Evolutionary conservation across 441 rosid species (phyloP).

Genomic region (Eruca vesicaria): DNA sequence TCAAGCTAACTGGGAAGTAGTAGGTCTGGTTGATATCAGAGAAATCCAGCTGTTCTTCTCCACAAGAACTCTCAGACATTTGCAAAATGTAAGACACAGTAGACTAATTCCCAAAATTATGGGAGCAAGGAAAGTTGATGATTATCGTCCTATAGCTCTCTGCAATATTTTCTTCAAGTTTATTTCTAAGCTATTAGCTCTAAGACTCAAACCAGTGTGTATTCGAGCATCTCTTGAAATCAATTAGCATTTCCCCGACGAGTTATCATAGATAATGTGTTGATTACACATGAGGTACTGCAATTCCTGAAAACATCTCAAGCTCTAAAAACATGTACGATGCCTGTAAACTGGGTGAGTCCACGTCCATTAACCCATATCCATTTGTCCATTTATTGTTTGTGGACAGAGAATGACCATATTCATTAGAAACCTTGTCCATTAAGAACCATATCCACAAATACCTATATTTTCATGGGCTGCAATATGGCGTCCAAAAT

Average conservation of each 20-base stretch:
- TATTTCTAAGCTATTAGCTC: not conserved
- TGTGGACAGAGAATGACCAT: too few relatives aligned
- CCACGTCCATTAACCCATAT: too few relatives aligned
- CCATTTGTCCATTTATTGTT: too few relatives aligned
- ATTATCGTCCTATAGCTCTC: not conserved
- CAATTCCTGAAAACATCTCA: not conserved
- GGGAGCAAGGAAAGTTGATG: not conserved
- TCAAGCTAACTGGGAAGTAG: not conserved
- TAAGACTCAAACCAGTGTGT: not conserved
- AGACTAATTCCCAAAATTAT: not conserved
- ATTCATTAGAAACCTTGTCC: too few relatives aligned
- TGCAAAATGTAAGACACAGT: not conserved
- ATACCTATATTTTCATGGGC: too few relatives aligned
- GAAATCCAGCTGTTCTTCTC: not conserved
- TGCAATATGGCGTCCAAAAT: too few relatives aligned
- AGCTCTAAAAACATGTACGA: too few relatives aligned
- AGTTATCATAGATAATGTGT: not conserved
- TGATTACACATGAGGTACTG: not conserved
- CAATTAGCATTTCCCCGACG: not conserved
- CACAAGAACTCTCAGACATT: not conserved
- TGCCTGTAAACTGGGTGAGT: too few relatives aligned
- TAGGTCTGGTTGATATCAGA: not conserved
- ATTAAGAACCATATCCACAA: too few relatives aligned
- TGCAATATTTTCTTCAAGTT: not conserved
- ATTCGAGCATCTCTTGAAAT: not conserved